phyloP scores from a whole-genome alignment of 805 yeast species.

The Hanseniaspora taiwanica region DNA sequence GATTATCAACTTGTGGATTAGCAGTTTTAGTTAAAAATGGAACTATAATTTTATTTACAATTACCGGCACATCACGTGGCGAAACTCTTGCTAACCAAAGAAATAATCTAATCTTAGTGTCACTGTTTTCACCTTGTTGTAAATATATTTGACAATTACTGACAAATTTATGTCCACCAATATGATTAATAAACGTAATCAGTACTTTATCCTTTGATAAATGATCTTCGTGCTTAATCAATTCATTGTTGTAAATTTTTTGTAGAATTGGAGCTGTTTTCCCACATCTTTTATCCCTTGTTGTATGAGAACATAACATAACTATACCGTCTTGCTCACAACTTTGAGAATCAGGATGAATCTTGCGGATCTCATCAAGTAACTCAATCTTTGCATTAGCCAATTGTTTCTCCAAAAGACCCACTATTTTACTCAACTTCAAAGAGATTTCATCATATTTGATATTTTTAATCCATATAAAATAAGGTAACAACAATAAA shows the following conservation, averaged over 20 bases:
- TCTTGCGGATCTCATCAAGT: slow-evolving; percentile 6
- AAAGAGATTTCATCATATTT: slow-evolving; percentile 25
- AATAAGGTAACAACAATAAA: slow-evolving; percentile 58
- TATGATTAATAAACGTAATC: slow-evolving; percentile 69
- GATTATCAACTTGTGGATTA: slow-evolving; percentile 56
- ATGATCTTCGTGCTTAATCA: neutral
- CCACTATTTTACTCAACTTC: slow-evolving; percentile 33
- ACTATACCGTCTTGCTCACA: slow-evolving; percentile 29
- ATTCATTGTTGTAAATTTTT: slow-evolving; percentile 51
- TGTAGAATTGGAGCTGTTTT: slow-evolving; percentile 85
- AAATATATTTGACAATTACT: slow-evolving; percentile 77
- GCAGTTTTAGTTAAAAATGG: slow-evolving; percentile 63
- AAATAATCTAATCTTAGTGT: slow-evolving; percentile 25
- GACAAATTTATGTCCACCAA: slow-evolving; percentile 92
- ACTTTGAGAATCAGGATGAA: slow-evolving; percentile 18
- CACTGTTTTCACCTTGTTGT: slow-evolving; percentile 19
- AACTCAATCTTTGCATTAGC: slow-evolving; percentile 10
- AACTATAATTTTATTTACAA: slow-evolving; percentile 61
- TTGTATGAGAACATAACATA: slow-evolving; percentile 76
- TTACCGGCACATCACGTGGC: slow-evolving; percentile 62
- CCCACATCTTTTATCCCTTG: slow-evolving; percentile 90
- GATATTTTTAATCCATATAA: slow-evolving; percentile 42
- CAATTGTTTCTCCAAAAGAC: slow-evolving; percentile 24
- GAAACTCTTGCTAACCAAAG: slow-evolving; percentile 82
- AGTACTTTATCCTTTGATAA: neutral